Conservation (phyloP, 176 grass and related monocot genomes). For the Saccharum officinarum region DNA sequence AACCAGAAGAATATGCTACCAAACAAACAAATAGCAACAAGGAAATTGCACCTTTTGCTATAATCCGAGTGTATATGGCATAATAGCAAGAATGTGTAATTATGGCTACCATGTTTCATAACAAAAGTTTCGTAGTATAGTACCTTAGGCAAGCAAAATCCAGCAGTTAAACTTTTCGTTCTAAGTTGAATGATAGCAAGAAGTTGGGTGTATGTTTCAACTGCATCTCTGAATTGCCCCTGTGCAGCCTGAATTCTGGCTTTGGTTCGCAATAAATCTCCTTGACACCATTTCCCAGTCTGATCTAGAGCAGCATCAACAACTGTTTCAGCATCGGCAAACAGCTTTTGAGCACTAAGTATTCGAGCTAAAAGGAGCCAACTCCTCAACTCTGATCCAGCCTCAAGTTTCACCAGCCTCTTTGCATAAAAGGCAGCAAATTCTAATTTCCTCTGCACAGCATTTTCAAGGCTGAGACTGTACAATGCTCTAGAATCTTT, state of each 20-base stretch:
- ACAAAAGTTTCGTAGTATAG: constrained; percentile 34
- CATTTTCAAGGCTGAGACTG: constrained; percentile 80
- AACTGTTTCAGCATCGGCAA: constrained; percentile 66
- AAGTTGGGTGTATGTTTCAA: constrained; percentile 84
- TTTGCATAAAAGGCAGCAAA: constrained; percentile 80
- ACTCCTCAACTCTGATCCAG: constrained; percentile 69
- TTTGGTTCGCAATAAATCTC: constrained; percentile 69
- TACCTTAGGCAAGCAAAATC: constrained; percentile 65
- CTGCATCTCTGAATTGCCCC: constrained; percentile 60
- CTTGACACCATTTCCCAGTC: constrained; percentile 84
- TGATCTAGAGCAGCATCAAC: constrained; percentile 85
- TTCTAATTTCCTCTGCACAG: constrained; percentile 95
- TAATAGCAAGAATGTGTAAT: constrained; percentile 19
- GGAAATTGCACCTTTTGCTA: constrained; percentile 6
- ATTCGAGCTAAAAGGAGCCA: constrained; percentile 98
- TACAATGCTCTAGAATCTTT: constrained; percentile 67
- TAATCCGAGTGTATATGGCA: not conserved
- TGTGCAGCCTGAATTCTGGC: constrained; percentile 88
- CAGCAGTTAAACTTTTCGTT: constrained; percentile 64
- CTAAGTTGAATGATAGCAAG: constrained; percentile 82
- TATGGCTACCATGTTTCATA: constrained; percentile 14
- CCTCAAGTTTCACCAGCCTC: constrained; percentile 76
- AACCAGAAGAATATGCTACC: constrained; percentile 5
- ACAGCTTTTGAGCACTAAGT: constrained; percentile 80
- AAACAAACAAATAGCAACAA: constrained; percentile 11